Evolutionary conservation across 148 eudicot species (phyloP).

Genomic region (Nyssa sinensis): DNA sequence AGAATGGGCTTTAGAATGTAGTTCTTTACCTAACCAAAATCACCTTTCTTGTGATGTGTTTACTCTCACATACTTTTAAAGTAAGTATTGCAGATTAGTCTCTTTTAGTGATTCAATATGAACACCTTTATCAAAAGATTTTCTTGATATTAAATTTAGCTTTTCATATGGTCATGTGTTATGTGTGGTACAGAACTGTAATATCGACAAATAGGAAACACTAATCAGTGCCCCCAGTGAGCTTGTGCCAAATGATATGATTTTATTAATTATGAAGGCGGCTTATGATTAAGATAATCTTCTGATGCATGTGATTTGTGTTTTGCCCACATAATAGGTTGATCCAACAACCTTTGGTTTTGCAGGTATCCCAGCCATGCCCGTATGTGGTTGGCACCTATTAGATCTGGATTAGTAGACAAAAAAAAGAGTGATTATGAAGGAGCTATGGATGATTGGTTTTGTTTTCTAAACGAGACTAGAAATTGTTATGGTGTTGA

Average conservation of each 20-base stretch:
- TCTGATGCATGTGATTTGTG: background rate
- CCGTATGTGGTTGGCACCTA: constrained; percentile 97
- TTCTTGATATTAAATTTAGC: background rate
- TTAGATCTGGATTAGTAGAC: constrained; percentile 71
- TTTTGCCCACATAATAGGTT: background rate
- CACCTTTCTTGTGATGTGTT: background rate
- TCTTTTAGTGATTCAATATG: background rate
- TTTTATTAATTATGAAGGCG: background rate
- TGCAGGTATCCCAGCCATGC: constrained; percentile 99
- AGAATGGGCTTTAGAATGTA: background rate
- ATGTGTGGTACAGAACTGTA: background rate
- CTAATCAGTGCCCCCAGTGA: background rate
- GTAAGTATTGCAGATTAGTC: background rate
- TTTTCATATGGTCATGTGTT: background rate
- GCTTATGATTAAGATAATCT: background rate
- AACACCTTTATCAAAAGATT: background rate
- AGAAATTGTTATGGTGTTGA: constrained; percentile 80
- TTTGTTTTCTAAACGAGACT: constrained; percentile 62
- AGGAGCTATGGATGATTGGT: constrained; percentile 90
- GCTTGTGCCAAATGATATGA: background rate
- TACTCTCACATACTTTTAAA: background rate
- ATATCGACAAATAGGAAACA: background rate
- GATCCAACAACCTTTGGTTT: constrained; percentile 16
- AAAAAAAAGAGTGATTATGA: constrained; percentile 73
- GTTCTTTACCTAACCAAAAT: background rate